Base-by-base conservation (phyloP, 1,284 basidiomycete species). In the Sphaerobolus stellatus region DNA sequence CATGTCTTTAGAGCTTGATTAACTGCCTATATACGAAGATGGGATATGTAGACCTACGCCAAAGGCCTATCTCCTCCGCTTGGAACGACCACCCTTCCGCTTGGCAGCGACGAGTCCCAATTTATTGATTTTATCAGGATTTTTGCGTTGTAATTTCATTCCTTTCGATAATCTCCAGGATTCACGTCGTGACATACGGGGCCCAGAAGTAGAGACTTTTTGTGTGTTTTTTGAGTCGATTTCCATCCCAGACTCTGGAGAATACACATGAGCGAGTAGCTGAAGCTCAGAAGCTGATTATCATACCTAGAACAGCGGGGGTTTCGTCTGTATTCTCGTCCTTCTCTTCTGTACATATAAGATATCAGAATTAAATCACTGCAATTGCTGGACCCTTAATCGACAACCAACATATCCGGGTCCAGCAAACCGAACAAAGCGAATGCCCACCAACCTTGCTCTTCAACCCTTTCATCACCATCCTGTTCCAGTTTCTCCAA, bases 81-180 rank as follows among this genome's bases (percentile, higher is more conserved):
- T 79, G 25, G 86, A 78, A 29, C 84, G 78, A 22, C 88, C 88
- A 33, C 87, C 73, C 66, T 82, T 86, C 58, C 82, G 75, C 54
- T 77, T 73, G 38, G 79, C 84, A 29, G 79, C 79, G 25, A 82
- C 55, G 13, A 70, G 72, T 33, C 87, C 88, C 65, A 90, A 84
- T 38, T 82, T 75, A 64, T 88, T 90, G 76, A 85, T 80, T 25
- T 78, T 80, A 38, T 68, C 73, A 11, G 75, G 66, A 25, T 53
- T 53, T 58, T 74, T 75, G 7, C 80, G 74, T 54, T 79, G 69
- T 25, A 82, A 69, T 8, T 74, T 62, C 68, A 89, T 64, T 43
- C 89, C 88, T 64, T 90, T 91, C 34, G 89, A 86, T 56, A 71
- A 69, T 62, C 88, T 76, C 89, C 89, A 91, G 60, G 83, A 76